Base-by-base conservation (phyloP, 345 rosid genomes). In the Kernera saxatilis region DNA sequence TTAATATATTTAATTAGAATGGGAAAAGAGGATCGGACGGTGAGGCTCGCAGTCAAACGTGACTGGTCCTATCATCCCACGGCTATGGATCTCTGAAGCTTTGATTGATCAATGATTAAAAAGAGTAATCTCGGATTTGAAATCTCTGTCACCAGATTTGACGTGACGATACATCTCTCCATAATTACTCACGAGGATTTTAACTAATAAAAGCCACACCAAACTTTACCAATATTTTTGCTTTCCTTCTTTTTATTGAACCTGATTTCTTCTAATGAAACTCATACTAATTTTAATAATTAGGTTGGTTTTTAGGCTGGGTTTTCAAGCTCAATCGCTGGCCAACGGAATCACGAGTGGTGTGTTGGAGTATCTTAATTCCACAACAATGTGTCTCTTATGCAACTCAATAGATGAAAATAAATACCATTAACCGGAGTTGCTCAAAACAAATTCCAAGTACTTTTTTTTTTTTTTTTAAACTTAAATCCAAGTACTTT, bases 141-240 rank as follows among this genome's bases (percentile, higher is more conserved):
- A 66, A 57, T 36, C 48, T 40, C 45, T 57, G 61, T 58, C 54
- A 74, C 22, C 13, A 67, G 72, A 66, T 29, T 66, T 37, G 77
- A 65, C 72, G 72, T 73, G 77, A 56, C 27, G 15, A 73, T 65
- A 25, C 59, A 37, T 52, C 54, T 36, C 59, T 48, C 58, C 65
- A 64, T 64, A 72, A 44, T 64, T 64, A 55, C 51, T 39, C 72
- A 73, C 67, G 59, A 26, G 27, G 72, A 19, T 46, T 73, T 65
- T 37, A 25, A 57, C 53, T 65, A 65, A 36, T 65, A 27, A 73
- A 74, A 66, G 61, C 61, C 67, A 66, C 72, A 73, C 77, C 72
- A 48, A 58, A 48, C 61, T 56, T 56, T 30, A 66, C 57, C 72
- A 37, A 15, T 48, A 10, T 29, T 27, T 48, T 59, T 35, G 27